Conservation (phyloP, 2,329 filamentous ascomycete genomes). For the Fusarium falciforme region DNA sequence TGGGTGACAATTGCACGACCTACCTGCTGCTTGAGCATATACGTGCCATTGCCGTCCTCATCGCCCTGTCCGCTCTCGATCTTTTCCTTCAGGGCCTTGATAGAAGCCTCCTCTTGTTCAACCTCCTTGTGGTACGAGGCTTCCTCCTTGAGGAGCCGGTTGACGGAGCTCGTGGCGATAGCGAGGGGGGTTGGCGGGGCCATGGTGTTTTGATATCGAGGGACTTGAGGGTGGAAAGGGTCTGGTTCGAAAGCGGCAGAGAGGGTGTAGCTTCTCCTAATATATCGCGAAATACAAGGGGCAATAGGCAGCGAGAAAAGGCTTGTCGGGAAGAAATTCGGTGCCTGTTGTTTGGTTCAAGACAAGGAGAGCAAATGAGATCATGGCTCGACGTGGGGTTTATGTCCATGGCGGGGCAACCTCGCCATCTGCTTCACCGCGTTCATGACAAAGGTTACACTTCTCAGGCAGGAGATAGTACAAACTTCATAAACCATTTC, state of each 20-base stretch:
- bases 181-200: slow-evolving; percentile 79
- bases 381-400: slow-evolving; percentile 43
- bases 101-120: slow-evolving; percentile 76
- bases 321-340: slow-evolving; percentile 14
- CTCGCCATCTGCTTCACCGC: slow-evolving; percentile 10
- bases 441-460: not conserved
- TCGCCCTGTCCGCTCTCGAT: slow-evolving; percentile 60
- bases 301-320: slow-evolving; percentile 3
- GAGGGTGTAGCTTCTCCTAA: not conserved
- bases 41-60: slow-evolving; percentile 81
- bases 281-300: not conserved
- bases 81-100: slow-evolving; percentile 75
- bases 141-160: slow-evolving; percentile 91
- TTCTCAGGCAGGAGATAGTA: not conserved
- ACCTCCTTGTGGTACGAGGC: slow-evolving; percentile 90
- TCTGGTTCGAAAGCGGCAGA: not conserved
- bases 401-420: slow-evolving; percentile 40
- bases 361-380: slow-evolving; percentile 41
- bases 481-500: not conserved
- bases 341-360: slow-evolving; percentile 37
- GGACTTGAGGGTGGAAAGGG: not conserved
- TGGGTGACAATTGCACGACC: slow-evolving; percentile 34
- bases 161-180: slow-evolving; percentile 83
- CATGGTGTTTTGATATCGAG: slow-evolving; percentile 63
- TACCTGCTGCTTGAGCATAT: slow-evolving; percentile 88